Evolutionary conservation across 768 basidiomycete genomes (phyloP), one percentile per base, ranked within the genome.

Genomic region (Tephrocybe sp.): DNA sequence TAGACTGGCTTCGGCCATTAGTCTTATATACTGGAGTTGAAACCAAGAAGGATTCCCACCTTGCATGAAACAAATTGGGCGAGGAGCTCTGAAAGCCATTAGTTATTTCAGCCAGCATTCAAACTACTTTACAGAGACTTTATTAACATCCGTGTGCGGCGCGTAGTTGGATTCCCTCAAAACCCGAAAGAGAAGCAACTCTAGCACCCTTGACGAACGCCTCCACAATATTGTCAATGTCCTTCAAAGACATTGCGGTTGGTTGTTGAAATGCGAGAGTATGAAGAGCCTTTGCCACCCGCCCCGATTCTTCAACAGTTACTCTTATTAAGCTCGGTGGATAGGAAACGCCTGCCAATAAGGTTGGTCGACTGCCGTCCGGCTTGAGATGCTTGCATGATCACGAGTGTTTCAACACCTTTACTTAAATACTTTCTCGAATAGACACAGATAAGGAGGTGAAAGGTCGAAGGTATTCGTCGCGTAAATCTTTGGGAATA

Each of bases 81-180:
- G 16, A 95, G 69, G 19, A 95, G 74, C 64, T 93, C 90, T 92
- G 47, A 18, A 27, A 47, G 42, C 13, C 26, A 43, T n/a, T n/a
- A n/a, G n/a, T n/a, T n/a, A n/a, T n/a, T n/a, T n/a, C n/a, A n/a
- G n/a, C n/a, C n/a, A n/a, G n/a, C n/a, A n/a, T n/a, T n/a, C n/a
- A n/a, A n/a, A n/a, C n/a, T n/a, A n/a, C n/a, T n/a, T n/a, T n/a
- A n/a, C n/a, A n/a, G n/a, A n/a, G n/a, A n/a, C n/a, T n/a, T 16
- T 16, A 79, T 88, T 66, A 47, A 91, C 88, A 94, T 30, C 92
- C 92, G 65, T 95, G 92, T 1, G 86, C 86, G 21, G 75, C 86
- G 63, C 97, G 95, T 9, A 98, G 53, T 60, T 97, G 82, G 3
- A 96, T 70, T 0, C 95, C 94, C 53, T 96, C 90, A 63, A 93